phyloP scores from a whole-genome alignment of 129 eudicot species.

The Flaveria trinervia region DNA sequence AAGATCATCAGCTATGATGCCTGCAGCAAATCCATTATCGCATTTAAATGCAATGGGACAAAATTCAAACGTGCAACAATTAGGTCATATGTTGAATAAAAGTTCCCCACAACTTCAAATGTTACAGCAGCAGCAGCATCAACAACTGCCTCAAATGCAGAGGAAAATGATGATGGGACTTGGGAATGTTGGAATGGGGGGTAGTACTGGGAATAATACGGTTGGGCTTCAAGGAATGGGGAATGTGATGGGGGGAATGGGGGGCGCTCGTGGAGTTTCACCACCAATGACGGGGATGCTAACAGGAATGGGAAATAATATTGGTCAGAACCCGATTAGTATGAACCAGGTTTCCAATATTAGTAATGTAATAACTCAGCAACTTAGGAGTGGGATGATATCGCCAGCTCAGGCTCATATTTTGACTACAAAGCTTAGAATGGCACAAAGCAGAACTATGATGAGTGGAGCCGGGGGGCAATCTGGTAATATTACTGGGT shows the following conservation, averaged over 20 bases:
- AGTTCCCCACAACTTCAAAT: slow-evolving; percentile 55
- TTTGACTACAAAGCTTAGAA: slow-evolving; percentile 52
- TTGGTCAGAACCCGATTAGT: slow-evolving; percentile 59
- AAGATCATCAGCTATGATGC: slow-evolving; percentile 64
- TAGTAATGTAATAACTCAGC: slow-evolving; percentile 63
- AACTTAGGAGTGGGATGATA: slow-evolving; percentile 53
- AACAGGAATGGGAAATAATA: slow-evolving; percentile 53
- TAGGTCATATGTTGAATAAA: slow-evolving; percentile 76
- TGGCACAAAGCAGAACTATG: slow-evolving; percentile 51
- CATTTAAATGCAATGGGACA: slow-evolving; percentile 65
- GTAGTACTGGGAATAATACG: slow-evolving; percentile 60
- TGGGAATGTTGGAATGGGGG: slow-evolving; percentile 74
- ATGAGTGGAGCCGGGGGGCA: slow-evolving; percentile 53
- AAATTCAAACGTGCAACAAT: slow-evolving; percentile 69
- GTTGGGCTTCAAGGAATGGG: slow-evolving; percentile 81
- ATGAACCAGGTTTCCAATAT: slow-evolving; percentile 62
- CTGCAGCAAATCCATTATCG: slow-evolving; percentile 55
- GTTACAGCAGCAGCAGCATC: slow-evolving; percentile 44
- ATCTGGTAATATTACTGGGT: slow-evolving; percentile 44
- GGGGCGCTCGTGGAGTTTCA: slow-evolving; percentile 65
- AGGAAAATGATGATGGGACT: slow-evolving; percentile 84
- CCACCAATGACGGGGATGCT: slow-evolving; percentile 68
- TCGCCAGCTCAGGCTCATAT: slow-evolving; percentile 52
- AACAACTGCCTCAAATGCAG: slow-evolving; percentile 61
- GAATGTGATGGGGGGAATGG: slow-evolving; percentile 67